Evolutionary conservation across 2,329 filamentous ascomycete genomes (phyloP).

Genomic region (Trichophyton benhamiae): DNA sequence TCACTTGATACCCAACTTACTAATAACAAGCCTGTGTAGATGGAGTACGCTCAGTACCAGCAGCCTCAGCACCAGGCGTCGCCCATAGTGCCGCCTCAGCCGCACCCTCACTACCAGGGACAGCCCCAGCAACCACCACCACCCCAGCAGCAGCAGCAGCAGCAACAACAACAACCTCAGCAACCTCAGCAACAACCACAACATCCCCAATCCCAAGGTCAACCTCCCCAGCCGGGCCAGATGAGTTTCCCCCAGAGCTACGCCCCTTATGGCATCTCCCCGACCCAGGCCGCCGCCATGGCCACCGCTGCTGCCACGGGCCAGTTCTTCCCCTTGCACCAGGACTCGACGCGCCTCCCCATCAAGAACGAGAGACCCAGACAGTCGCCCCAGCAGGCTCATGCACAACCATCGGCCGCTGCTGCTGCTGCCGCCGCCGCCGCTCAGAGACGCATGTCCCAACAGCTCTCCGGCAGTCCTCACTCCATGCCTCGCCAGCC

Average conservation of each 20-base stretch:
- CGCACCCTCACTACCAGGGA: slow-evolving; percentile 54
- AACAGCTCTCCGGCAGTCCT: slow-evolving; percentile 44
- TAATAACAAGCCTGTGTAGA: not conserved
- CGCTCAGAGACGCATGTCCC: slow-evolving; percentile 54
- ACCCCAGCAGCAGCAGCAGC: slow-evolving; percentile 46
- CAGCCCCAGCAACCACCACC: slow-evolving; percentile 45
- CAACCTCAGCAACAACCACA: slow-evolving; percentile 41
- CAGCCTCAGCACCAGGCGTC: slow-evolving; percentile 53
- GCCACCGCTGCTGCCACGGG: slow-evolving; percentile 86
- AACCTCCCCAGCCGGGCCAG: slow-evolving; percentile 47
- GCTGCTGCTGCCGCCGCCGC: too few relatives aligned
- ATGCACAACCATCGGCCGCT: slow-evolving; percentile 31
- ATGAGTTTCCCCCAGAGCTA: slow-evolving; percentile 74
- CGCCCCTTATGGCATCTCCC: slow-evolving; percentile 68
- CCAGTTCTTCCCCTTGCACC: slow-evolving; percentile 61
- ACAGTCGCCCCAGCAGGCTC: slow-evolving; percentile 54
- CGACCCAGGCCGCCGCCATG: slow-evolving; percentile 84
- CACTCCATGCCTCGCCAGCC: slow-evolving; percentile 63
- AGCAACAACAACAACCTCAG: slow-evolving; percentile 48
- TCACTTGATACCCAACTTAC: not conserved
- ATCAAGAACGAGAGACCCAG: slow-evolving; percentile 66
- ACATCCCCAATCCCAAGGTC: slow-evolving; percentile 45
- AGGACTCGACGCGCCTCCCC: slow-evolving; percentile 68
- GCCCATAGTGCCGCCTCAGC: slow-evolving; percentile 66
- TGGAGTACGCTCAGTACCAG: slow-evolving; percentile 3